A percentile compares a stretch with the other conserved stretches of the same genome.
phyloP scores from a whole-genome alignment of 345 rosid genomes.

The Anastatica hierochuntica region DNA sequence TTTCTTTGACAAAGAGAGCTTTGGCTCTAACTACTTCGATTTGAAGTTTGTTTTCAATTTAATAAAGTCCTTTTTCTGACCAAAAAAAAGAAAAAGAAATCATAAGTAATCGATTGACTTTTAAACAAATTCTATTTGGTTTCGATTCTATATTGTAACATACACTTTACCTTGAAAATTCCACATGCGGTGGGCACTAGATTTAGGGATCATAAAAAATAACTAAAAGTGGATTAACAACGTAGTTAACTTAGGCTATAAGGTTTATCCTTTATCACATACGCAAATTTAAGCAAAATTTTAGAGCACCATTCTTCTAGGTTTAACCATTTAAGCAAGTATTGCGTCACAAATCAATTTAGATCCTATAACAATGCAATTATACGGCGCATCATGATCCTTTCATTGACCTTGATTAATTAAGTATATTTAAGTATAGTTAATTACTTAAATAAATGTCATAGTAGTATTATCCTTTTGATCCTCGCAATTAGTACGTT shows the following conservation, averaged over 20 bases:
- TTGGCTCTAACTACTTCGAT: too few relatives aligned
- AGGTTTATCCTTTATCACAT: background rate
- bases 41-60: too few relatives aligned
- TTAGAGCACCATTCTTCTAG: background rate
- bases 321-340: conserved; percentile 9
- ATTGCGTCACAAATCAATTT: conserved; percentile 10
- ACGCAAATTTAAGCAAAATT: background rate
- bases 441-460: too few relatives aligned
- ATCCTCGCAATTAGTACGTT: background rate
- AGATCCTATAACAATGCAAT: conserved; percentile 10
- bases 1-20: too few relatives aligned
- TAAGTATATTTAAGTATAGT: too few relatives aligned
- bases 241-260: background rate
- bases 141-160: too few relatives aligned
- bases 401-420: background rate
- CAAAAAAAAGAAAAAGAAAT: too few relatives aligned
- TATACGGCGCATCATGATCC: conserved; percentile 9
- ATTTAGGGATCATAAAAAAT: background rate
- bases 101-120: too few relatives aligned
- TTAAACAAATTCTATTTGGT: too few relatives aligned
- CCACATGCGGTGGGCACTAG: background rate
- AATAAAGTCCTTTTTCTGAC: too few relatives aligned
- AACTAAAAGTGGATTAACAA: background rate
- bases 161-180: background rate
- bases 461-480: too few relatives aligned